A percentile compares a stretch with the other conserved stretches of the same genome.
Conservation (phyloP, 257 asterid genomes). For the Buddleja alternifolia region DNA sequence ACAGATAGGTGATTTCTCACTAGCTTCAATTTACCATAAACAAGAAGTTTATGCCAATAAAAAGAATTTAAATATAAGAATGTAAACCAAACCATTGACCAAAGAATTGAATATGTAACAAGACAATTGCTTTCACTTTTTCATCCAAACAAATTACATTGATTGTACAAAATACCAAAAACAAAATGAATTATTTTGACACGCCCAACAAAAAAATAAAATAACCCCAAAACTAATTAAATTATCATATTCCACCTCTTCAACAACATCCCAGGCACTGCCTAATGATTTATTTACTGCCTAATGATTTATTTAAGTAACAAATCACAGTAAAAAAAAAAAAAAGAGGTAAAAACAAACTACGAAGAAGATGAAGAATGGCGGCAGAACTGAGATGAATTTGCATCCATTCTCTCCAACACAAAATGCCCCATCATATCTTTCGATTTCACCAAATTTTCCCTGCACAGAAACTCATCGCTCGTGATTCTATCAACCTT, state of each 20-base stretch:
- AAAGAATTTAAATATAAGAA: no score
- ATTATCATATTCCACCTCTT: neutral
- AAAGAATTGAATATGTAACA: no score
- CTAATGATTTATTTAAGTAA: neutral
- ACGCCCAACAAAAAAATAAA: constrained; percentile 11
- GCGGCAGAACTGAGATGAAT: constrained; percentile 53
- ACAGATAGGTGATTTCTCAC: no score
- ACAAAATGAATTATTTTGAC: constrained; percentile 33
- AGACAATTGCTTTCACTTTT: constrained; percentile 17
- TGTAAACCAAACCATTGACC: no score
- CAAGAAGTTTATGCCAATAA: no score
- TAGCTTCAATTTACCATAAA: no score
- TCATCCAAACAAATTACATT: constrained; percentile 26
- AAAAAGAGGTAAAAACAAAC: neutral
- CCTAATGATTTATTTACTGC: neutral
- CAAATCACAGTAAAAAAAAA: neutral
- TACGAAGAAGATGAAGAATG: no score
- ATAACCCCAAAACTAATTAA: constrained; percentile 32
- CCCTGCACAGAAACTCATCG: constrained; percentile 61
- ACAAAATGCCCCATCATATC: constrained; percentile 60
- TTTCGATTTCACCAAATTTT: constrained; percentile 58
- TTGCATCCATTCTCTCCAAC: constrained; percentile 50
- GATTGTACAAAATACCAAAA: neutral
- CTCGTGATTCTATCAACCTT: constrained; percentile 49
- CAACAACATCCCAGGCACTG: neutral